These are phyloP conservation scores for Ceratocystis diversiconidia DNA, from an alignment of 2,329 filamentous ascomycete genomes.

Conservation along the genomic window DNA sequence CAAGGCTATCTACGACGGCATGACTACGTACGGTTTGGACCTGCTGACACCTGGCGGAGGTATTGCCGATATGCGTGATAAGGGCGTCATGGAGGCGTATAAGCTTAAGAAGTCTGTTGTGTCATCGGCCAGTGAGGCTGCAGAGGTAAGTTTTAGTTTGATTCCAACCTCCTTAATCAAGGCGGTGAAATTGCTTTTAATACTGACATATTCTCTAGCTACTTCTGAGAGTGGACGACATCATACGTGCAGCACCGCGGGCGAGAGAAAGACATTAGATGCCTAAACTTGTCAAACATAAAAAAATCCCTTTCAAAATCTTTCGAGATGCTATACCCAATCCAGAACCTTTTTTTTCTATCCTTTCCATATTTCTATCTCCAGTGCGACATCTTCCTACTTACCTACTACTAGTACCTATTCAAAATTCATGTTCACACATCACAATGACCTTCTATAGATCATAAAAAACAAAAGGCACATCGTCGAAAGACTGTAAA, in stretches of 20 bases:
- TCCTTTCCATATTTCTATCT: not conserved
- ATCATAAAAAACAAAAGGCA: slow-evolving; percentile 16
- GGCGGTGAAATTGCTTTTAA: not conserved
- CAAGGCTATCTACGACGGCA: slow-evolving; percentile 87
- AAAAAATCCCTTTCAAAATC: slow-evolving; percentile 22
- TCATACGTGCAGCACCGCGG: slow-evolving; percentile 84
- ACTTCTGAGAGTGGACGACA: slow-evolving; percentile 88
- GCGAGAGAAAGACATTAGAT: slow-evolving; percentile 57
- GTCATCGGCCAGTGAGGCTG: slow-evolving; percentile 86
- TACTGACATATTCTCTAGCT: slow-evolving; percentile 40
- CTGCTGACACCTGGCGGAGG: slow-evolving; percentile 79
- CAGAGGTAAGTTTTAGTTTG: slow-evolving; percentile 55
- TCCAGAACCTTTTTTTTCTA: slow-evolving; percentile 8
- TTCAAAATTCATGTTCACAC: not conserved
- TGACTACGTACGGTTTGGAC: slow-evolving; percentile 84
- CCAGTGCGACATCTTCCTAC: not conserved
- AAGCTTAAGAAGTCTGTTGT: slow-evolving; percentile 98
- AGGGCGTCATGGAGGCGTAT: slow-evolving; percentile 94
- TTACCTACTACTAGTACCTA: not conserved
- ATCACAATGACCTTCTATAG: slow-evolving; percentile 13
- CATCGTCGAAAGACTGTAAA: slow-evolving; percentile 10
- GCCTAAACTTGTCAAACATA: slow-evolving; percentile 26
- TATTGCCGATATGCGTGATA: slow-evolving; percentile 86
- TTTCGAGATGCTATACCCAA: not conserved
- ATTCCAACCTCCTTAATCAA: not conserved